Base-by-base conservation (phyloP, 148 eudicot species). In the Cornus florida region DNA sequence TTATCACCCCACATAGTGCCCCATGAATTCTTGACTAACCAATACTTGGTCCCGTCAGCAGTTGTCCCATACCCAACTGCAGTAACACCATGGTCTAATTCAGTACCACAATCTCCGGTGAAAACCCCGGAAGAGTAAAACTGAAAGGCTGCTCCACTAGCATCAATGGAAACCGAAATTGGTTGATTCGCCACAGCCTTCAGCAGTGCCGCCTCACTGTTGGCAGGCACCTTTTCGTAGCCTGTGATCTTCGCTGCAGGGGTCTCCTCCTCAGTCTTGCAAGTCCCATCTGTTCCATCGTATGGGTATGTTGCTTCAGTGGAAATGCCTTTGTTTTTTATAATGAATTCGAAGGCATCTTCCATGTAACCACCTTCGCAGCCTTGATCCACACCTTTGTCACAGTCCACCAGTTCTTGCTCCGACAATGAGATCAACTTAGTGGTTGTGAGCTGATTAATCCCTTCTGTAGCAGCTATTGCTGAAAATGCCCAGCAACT, bases 171-270 rank as follows among this genome's bases (percentile, higher is more conserved):
- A 19, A 81, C 83, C 7, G 83, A 71, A 2, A 81, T 16, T 1
- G 79, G 83, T 33, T 81, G 83, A 46, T 76, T 76, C 1, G 83
- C 80, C 71, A 81, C 80, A 4, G 83, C 83, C 56, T 81, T 76
- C 53, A 70, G 14, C 33, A 81, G 23, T 11, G 83, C 79, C 2
- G 28, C 28, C 66, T 81, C 83, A 6, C 28, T 32, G 72, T 81
- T 81, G 70, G 72, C 79, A 2, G 83, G 79, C 24, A 81, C 83
- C 13, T 71, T 62, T 56, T 81, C 79, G 19, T 76, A 81, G 7
- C n/a, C n/a, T n/a, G n/a, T n/a, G n/a, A n/a, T n/a, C n/a, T n/a
- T n/a, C n/a, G n/a, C n/a, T n/a, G n/a, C n/a, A n/a, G n/a, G n/a
- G n/a, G n/a, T n/a, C n/a, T n/a, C n/a, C n/a, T n/a, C n/a, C n/a